Base-by-base conservation (phyloP, 805 yeast species). In the Myxozyma sirexii region DNA sequence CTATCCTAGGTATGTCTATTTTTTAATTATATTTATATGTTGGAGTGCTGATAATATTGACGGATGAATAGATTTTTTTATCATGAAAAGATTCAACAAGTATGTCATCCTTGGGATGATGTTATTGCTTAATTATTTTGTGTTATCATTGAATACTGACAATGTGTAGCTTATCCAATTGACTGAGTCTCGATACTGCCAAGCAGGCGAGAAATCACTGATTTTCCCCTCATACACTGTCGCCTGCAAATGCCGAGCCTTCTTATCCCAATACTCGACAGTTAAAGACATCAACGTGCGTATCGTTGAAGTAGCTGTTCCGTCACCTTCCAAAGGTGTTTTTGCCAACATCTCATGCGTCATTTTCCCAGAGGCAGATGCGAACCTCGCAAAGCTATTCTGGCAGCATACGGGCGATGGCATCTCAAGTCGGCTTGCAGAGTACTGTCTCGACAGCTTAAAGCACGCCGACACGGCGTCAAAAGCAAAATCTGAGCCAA, bases 391-490 rank as follows among this genome's bases (percentile, higher is more conserved):
- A 41, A 91, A 90, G 71, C 84, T 84, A 68, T 94, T 90, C 75
- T 94, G 99, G 99, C 97, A 93, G 72, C 97, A 92, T 70, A 79
- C 96, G 0, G 99, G 99, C 27, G 97, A 93, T 73, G 97, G 97
- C n/a, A 82, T 94, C 27, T 89, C 97, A 15, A 89, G 97, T 37
- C 79, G 98, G 68, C 76, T 86, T 71, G 97, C 91, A 0, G 97
- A 92, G 73, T 94, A 90, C 69, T 84, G 88, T 49, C 74, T 87
- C 60, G 84, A 83, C 61, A 70, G 66, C 35, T 54, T 58, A 17
- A 57, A 53, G 49, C 46, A 47, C 27, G 33, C 53, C n/a, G 58
- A 56, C 23, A 27, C 55, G 21, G 17, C 48, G 39, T 8, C 42
- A 17, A 43, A 39, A n/a, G 35, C 39, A 6, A 5, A n/a, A 5